Percentiles rank a stretch among this genome's conserved stretches.
Conservation (phyloP, 2,329 filamentous ascomycete genomes). For the Fusarium virguliforme region DNA sequence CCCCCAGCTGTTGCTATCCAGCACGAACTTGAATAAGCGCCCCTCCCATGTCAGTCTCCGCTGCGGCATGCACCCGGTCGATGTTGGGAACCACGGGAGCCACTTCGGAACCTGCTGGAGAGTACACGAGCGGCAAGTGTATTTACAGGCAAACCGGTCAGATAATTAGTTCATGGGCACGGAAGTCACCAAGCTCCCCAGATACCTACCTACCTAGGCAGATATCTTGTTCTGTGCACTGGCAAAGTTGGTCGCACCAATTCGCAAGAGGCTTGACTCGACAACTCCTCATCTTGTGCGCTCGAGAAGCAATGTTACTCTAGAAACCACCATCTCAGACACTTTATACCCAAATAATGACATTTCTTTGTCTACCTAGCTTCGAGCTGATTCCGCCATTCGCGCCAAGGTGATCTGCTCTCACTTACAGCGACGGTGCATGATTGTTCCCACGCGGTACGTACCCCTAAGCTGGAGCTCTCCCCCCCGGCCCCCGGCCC, state of each 20-base stretch:
- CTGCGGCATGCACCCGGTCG: constrained; percentile 34
- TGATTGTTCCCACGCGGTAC: constrained; percentile 29
- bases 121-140: constrained; percentile 2
- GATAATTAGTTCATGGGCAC: not conserved
- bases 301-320: not conserved
- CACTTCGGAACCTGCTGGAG: constrained; percentile 11
- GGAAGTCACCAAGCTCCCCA: not conserved
- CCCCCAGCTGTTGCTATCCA: constrained; percentile 7
- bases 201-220: not conserved
- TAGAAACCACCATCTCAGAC: not conserved
- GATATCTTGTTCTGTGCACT: not conserved
- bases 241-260: constrained; percentile 1
- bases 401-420: not conserved
- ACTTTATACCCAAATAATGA: not conserved
- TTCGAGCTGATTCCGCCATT: not conserved
- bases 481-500: no score
- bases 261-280: constrained; percentile 5
- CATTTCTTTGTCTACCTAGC: not conserved
- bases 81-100: constrained; percentile 10
- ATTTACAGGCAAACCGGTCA: not conserved
- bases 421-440: constrained; percentile 4
- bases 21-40: not conserved
- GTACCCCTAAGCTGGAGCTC: constrained; percentile 33
- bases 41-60: constrained; percentile 10
- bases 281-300: constrained; percentile 7